These are phyloP conservation scores for Elaeagnus macrophylla DNA, from an alignment of 306 rosid genomes.

Conservation along the genomic window DNA sequence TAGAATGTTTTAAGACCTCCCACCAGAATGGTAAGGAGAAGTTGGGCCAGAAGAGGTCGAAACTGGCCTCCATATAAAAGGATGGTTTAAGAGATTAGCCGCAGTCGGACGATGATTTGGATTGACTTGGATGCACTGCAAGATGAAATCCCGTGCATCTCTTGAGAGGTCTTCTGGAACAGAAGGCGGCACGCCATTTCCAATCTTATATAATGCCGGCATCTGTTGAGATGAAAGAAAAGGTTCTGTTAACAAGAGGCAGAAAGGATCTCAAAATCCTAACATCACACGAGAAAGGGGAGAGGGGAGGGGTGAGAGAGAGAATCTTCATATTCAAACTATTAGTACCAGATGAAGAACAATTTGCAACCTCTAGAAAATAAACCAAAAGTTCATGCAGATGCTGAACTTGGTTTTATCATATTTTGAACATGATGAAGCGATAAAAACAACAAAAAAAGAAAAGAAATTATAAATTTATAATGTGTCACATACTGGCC, in stretches of 20 bases:
- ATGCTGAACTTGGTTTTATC: too few species aligned
- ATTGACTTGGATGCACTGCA: constrained; percentile 64
- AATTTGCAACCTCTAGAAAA: too few species aligned
- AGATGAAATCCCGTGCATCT: constrained; percentile 66
- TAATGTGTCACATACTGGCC: constrained; percentile 42
- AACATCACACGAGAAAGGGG: too few species aligned
- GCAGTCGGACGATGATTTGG: constrained; percentile 64
- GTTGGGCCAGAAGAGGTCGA: constrained; percentile 52
- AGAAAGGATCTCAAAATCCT: too few species aligned
- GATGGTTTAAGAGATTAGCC: constrained; percentile 57
- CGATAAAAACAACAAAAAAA: constrained; percentile 12
- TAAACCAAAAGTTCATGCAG: too few species aligned
- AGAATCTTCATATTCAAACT: too few species aligned
- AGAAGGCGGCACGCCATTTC: constrained; percentile 64
- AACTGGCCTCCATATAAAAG: constrained; percentile 54
- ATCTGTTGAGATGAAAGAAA: constrained; percentile 41
- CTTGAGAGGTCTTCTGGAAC: constrained; percentile 64
- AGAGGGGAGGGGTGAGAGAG: too few species aligned
- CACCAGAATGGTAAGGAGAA: constrained; percentile 42
- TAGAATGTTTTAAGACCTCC: constrained; percentile 24
- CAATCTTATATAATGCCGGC: constrained; percentile 74
- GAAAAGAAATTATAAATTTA: constrained; percentile 11
- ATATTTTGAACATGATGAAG: background rate
- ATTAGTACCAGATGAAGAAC: too few species aligned
- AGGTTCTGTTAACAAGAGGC: too few species aligned